Evolutionary conservation across 164 flowering plant genomes (phyloP).

Genomic region (Stephania cephalantha): DNA sequence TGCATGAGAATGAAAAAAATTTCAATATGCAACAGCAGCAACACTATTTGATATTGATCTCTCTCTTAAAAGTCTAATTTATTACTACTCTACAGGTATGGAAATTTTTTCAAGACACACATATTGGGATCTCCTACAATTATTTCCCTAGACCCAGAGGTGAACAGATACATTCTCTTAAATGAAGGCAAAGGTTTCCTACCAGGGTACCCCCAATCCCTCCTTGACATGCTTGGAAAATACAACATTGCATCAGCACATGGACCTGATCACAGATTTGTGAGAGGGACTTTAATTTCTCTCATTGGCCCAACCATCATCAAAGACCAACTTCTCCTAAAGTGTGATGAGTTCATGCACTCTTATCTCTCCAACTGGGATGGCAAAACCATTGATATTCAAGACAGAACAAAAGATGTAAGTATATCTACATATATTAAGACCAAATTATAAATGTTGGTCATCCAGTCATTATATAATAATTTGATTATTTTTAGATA

Average conservation of each 20-base stretch:
- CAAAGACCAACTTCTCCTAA: slow-evolving; percentile 61
- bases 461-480: too few relatives aligned
- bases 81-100: slow-evolving; percentile 44
- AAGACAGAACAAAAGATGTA: slow-evolving; percentile 86
- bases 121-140: slow-evolving; percentile 82
- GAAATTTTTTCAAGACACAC: slow-evolving; percentile 83
- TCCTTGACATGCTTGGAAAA: slow-evolving; percentile 77
- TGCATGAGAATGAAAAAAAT: too few relatives aligned
- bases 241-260: slow-evolving; percentile 89
- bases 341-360: slow-evolving; percentile 80
- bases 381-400: slow-evolving; percentile 54
- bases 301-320: slow-evolving; percentile 65
- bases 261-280: slow-evolving; percentile 70
- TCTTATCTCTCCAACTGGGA: slow-evolving; percentile 64
- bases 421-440: too few relatives aligned
- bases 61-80: too few relatives aligned
- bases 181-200: slow-evolving; percentile 86
- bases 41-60: too few relatives aligned
- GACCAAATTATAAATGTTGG: too few relatives aligned
- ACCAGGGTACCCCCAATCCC: slow-evolving; percentile 94
- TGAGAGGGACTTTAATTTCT: slow-evolving; percentile 83
- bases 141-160: slow-evolving; percentile 90
- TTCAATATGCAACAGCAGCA: too few relatives aligned
- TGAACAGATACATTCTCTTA: slow-evolving; percentile 79
- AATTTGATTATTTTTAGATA: slow-evolving; percentile 3